Base-by-base conservation (phyloP, 306 rosid species). In the Ammopiptanthus mongolicus region DNA sequence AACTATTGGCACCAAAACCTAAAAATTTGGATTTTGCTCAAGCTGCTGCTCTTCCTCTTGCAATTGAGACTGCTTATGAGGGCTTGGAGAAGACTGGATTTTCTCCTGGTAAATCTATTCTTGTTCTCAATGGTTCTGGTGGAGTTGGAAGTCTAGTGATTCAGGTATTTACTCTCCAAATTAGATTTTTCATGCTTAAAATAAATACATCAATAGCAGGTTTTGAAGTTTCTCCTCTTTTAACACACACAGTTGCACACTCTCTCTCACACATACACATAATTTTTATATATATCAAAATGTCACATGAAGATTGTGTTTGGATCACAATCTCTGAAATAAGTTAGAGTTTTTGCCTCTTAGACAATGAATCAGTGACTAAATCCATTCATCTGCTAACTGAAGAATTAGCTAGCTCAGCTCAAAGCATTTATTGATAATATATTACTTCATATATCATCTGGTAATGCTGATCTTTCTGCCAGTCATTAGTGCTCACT, bases 131-230 rank as follows among this genome's bases (percentile, higher is more conserved):
- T 81, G 99, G 97, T 61, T 84, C 99, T 60, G 97, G 97, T 66
- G 97, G 97, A 67, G 99, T 92, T 76, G 99, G 97, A 78, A 92
- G 97, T 85, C 79, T 95, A 22, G 97, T 89, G 64, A 90, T 92
- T 87, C 99, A 95, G 99, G 99, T 95, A 78, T 44, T 14, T 13
- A 4, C 3, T 25, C 44, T 64, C 64, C 51, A 58, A 28, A 44
- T 34, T 22, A 23, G 19, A 42, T 46, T 39, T 1, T 36, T 22
- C 65, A 70, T 25, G 5, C 48, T 31, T 15, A 0, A 65, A 65
- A 69, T 66, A 36, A 33, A 39, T 19, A 67, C 71, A 63, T 36
- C 53, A 25, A 4, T 23, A 5, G 4, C 11, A 29, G 8, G 21
- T 17, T 19, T 59, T 31, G 13, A 39, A 21, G 47, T 25, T 64